Base-by-base conservation (phyloP, 2,329 filamentous ascomycete genomes). In the Penicillium sp. region DNA sequence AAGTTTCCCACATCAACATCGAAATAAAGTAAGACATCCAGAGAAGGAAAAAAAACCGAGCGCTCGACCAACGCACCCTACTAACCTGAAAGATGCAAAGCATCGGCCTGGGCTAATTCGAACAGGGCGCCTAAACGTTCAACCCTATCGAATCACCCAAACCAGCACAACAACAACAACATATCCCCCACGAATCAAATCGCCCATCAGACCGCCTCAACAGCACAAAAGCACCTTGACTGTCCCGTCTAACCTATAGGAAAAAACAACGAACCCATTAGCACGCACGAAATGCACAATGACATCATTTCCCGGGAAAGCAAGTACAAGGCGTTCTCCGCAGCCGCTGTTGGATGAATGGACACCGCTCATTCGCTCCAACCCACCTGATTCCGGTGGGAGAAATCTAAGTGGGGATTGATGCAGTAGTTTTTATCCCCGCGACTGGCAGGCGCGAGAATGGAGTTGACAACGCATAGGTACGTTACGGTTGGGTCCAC, bases 311-410 rank as follows among this genome's bases (percentile, higher is more conserved):
- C 50, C 42, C 35, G 52, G 26, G 31, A 8, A 48, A 23, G 29
- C 44, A 27, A 33, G 23, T 6, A 49, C 50, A 25, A 43, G 45
- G 48, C 39, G 52, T 59, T 14, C 35, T 37, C 39, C 45, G 43
- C 52, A 47, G 44, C 57, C 62, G 62, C 60, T 61, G 62, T 64
- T 64, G 62, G 62, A 45, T 55, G 1, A 16, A 19, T 3, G n/a
- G 31, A 37, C 47, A 37, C 31, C 47, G 47, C 47, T 49, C 21
- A 49, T 49, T 49, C 47, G 47, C 39, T 21, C 9, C 27, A 21
- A 16, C 5, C 26, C 14, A 14, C 14, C 8, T n/a, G 21, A 14
- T 13, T 16, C 14, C 6, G 19, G 29, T 33, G 33, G 29, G 46
- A 48, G 29, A 33, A 48, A 23, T 42, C 19, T 11, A 2, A 14